Conservation (phyloP, 768 basidiomycete species). For the Suillus bovinus region DNA sequence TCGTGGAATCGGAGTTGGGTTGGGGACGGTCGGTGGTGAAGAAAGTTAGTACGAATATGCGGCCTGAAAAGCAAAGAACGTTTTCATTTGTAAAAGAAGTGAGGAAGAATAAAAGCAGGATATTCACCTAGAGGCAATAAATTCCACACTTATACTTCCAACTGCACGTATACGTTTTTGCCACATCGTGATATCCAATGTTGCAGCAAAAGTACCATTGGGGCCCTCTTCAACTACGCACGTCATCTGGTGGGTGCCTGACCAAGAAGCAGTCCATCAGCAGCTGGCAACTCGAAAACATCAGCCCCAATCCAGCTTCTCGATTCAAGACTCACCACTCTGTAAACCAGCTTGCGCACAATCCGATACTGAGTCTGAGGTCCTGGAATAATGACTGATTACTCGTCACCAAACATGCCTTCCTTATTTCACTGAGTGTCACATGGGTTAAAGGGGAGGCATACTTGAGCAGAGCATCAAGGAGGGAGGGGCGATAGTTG, state of each 20-base stretch:
- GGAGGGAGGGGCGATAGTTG: conserved; percentile 37
- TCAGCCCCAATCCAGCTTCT: not conserved
- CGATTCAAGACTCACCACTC: conserved; percentile 16
- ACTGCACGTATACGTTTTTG: conserved; percentile 70
- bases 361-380: conserved; percentile 20
- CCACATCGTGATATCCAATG: conserved; percentile 57
- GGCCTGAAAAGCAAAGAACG: conserved; percentile 15
- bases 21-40: conserved; percentile 16
- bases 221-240: conserved; percentile 51
- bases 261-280: conserved; percentile 46
- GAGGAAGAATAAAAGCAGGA: conserved; percentile 4
- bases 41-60: conserved; percentile 29
- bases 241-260: conserved; percentile 49
- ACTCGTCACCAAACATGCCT: conserved; percentile 53
- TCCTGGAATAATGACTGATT: conserved; percentile 31
- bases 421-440: conserved; percentile 62
- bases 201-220: conserved; percentile 49
- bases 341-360: conserved; percentile 23
- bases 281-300: conserved; percentile 16
- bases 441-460: conserved; percentile 41
- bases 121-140: conserved; percentile 49
- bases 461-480: conserved; percentile 54
- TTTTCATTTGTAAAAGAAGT: not conserved
- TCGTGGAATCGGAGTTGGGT: conserved; percentile 4
- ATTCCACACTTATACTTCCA: conserved; percentile 58